A percentile compares a stretch with the other conserved stretches of the same genome.
Conservation (phyloP, 2,329 filamentous ascomycete species). For the Trichophaea hybrida region DNA sequence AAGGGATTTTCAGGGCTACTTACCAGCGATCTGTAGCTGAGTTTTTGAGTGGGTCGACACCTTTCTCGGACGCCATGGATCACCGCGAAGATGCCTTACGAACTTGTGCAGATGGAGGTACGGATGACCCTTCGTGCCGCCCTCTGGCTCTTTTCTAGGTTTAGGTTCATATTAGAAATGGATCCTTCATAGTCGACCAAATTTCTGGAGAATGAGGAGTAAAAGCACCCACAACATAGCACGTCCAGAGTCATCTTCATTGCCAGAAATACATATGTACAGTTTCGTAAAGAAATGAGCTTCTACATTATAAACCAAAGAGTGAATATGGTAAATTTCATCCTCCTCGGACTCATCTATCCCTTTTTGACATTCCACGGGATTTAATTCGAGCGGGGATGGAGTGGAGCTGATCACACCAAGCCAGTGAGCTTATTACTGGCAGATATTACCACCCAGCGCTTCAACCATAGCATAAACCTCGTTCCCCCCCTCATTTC, state of each 20-base stretch:
- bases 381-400: not conserved
- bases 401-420: not conserved
- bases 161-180: not conserved
- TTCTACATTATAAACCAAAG: no score
- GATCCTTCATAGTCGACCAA: no score
- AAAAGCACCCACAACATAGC: no score
- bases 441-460: not conserved
- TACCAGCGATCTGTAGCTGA: not conserved
- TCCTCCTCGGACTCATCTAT: not conserved
- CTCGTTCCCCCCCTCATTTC: not conserved
- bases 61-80: not conserved
- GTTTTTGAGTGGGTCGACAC: not conserved
- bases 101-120: not conserved
- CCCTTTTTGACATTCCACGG: not conserved
- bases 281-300: no score
- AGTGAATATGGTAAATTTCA: not conserved
- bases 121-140: not conserved
- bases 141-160: not conserved
- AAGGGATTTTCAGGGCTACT: not conserved
- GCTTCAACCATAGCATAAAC: not conserved
- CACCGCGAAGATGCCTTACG: not conserved
- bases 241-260: no score
- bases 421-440: not conserved
- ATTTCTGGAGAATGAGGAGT: no score
- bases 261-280: no score